Evolutionary conservation across 352 stramenopile genomes (phyloP), one percentile per base, ranked within the genome.

Genomic region (Phytopythium sindhum): DNA sequence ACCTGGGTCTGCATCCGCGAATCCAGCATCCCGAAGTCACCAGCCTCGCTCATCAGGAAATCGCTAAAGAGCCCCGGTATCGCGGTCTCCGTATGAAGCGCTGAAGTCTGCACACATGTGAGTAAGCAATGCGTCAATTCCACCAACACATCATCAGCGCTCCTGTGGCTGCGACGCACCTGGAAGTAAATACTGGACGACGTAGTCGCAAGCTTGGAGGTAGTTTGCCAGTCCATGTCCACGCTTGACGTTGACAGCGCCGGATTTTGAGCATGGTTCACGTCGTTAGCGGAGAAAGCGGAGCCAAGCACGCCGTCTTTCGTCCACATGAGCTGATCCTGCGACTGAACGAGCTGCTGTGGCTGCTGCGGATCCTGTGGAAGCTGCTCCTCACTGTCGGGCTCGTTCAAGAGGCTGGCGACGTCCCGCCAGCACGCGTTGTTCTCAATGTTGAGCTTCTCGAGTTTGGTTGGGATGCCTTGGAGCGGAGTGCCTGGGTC

Each of bases 391-490:
- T 60, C 54, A 10, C 39, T 31, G n/a, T 60, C 54, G 10, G 54
- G 54, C 17, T 60, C 54, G 54, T 35, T 50, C 37, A 60, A 23
- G 24, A 60, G 23, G 14, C 31, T 60, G n/a, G 54, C 24, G 17
- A 47, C 54, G 24, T 60, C 54, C 7, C 54, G 35, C 54, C 54
- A 60, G 23, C 33, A 33, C n/a, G 54, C 54, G 12, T 37, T 21
- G 54, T 33, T 60, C 1, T 60, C 54, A 15, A 60, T 60, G n/a
- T 60, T 60, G 54, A 60, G 54, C 35, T 48, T 60, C 24, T n/a
- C 33, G 21, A 60, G 33, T 23, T 60, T 60, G 37, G 35, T 35
- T n/a, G 54, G 39, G 14, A 60, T 60, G 9, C 37, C 54, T 50
- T 60, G 54, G 12, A 60, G 37, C 17, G 54, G 54, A 24, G 54